Evolutionary conservation across 208 protist genomes (phyloP), one percentile per base, ranked within the genome.

Genomic region (Trypanosoma conorhini): DNA sequence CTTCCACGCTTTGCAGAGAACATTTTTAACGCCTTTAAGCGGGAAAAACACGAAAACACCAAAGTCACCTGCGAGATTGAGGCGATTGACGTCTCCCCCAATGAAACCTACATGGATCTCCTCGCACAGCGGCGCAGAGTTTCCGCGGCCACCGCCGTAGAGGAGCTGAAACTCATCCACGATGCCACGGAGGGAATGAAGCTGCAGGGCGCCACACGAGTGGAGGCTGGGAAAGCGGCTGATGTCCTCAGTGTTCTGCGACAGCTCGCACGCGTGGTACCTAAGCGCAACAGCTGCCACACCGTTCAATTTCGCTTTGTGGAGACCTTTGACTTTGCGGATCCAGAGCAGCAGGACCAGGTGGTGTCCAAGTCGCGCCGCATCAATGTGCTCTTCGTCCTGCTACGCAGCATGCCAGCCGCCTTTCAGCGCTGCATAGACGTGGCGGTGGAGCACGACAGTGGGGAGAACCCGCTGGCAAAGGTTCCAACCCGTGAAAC

Each of bases 391-490:
- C 67, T 92, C 5, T 96, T 96, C 66, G 80, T 79, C 10, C 66
- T 96, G 15, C 65, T 96, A 67, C 86, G 85, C 33, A 91, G 85
- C 61, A 79, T 89, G 74, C 91, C 91, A 5, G 63, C 86, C 5
- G 82, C 81, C 40, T 93, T 96, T 50, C 88, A 93, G 55, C 87
- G 91, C 62, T 92, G 86, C 79, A 73, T 96, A 56, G 86, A 96
- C 61, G 84, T 93, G 19, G 91, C 91, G 13, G 85, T 91, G 31
- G 84, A 93, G 73, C 87, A 86, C 65, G 91, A 96, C 72, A 93
- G 83, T 66, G 87, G 87, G 3, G 87, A 92, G 72, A 96, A 96
- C 59, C 83, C 86, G 38, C 56, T 93, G 42, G 88, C 86, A 1
- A 96, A 94, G 77, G 88, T 96, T 40, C 91, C 91, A 24, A 81